Evolutionary conservation across 179 eudicot species (phyloP).

Genomic region (Carnegiea gigantea): DNA sequence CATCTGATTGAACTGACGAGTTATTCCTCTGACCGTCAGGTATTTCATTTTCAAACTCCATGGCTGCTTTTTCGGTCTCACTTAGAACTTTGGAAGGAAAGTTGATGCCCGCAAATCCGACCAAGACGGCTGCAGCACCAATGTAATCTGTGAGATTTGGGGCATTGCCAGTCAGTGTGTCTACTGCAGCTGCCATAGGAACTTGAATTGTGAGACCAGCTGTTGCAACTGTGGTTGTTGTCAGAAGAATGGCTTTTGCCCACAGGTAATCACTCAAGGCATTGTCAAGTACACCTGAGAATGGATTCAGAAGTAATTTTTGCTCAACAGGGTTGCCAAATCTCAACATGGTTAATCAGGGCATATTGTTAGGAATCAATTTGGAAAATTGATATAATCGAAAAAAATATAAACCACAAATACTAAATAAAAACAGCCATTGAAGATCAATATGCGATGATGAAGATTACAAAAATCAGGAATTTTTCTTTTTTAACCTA

Average conservation of each 20-base stretch:
- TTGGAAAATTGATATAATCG: neutral
- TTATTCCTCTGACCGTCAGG: constrained; percentile 16
- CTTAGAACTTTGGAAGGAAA: constrained; percentile 57
- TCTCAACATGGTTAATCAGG: neutral
- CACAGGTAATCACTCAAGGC: constrained; percentile 92
- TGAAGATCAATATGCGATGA: neutral
- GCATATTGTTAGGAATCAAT: neutral
- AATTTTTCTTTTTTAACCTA: neutral
- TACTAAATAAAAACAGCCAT: neutral
- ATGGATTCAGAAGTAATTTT: neutral
- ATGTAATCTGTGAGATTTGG: constrained; percentile 58
- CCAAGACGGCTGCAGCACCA: constrained; percentile 81
- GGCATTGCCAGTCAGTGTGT: constrained; percentile 63
- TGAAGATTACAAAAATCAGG: neutral
- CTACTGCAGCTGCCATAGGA: constrained; percentile 84
- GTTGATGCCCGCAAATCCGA: constrained; percentile 85
- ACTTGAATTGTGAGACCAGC: constrained; percentile 97
- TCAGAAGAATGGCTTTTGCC: constrained; percentile 94
- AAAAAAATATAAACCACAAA: neutral
- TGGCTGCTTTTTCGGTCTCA: constrained; percentile 22
- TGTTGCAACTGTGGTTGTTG: constrained; percentile 91
- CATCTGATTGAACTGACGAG: constrained; percentile 14
- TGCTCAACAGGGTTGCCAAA: neutral
- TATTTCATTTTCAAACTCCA: constrained; percentile 23
- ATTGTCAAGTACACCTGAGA: constrained; percentile 82